Evolutionary conservation across 495 filamentous ascomycete genomes (phyloP).

Genomic region (Neurospora tetrasperma): DNA sequence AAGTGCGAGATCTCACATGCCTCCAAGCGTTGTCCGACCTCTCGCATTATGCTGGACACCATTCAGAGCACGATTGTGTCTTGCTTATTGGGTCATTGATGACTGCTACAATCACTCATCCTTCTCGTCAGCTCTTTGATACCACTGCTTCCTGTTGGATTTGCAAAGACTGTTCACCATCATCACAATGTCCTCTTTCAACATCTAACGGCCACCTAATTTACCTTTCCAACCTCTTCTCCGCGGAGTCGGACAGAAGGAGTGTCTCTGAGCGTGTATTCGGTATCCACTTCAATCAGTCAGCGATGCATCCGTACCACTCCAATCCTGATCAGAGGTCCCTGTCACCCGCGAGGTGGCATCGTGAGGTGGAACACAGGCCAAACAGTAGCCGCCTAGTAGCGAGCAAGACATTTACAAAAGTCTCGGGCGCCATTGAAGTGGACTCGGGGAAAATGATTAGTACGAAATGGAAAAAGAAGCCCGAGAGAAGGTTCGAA

Average conservation of each 20-base stretch:
- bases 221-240: not conserved
- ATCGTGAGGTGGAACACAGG: not conserved
- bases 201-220: not conserved
- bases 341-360: not conserved
- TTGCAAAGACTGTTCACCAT: not conserved
- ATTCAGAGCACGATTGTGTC: not conserved
- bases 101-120: not conserved
- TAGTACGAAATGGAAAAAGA: not conserved
- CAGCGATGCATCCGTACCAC: not conserved
- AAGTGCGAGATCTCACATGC: too few relatives aligned
- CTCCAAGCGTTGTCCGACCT: too few relatives aligned
- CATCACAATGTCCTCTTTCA: not conserved
- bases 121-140: not conserved
- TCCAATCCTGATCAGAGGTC: not conserved
- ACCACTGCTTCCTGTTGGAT: not conserved
- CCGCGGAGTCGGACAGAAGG: not conserved
- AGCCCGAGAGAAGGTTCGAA: not conserved
- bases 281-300: not conserved
- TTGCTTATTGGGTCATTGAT: not conserved
- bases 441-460: not conserved
- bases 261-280: not conserved
- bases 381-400: not conserved
- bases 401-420: not conserved
- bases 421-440: not conserved
- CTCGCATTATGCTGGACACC: not conserved